These are phyloP conservation scores for Boletus fagicola DNA, from an alignment of 768 basidiomycete species.

Conservation along the genomic window DNA sequence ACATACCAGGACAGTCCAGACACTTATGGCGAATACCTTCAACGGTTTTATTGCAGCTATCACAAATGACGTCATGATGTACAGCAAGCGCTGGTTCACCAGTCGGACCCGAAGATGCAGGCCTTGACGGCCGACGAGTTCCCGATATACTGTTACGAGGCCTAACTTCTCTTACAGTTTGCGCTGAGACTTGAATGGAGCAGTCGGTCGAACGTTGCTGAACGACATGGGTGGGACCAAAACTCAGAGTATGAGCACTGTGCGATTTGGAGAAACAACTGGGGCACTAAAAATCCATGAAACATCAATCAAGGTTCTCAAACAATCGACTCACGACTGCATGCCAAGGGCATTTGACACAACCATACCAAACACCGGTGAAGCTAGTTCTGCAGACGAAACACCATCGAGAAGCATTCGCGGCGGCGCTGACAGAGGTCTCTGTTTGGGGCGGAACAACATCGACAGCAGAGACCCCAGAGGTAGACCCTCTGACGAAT, in stretches of 20 bases:
- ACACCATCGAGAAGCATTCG: conserved; percentile 20
- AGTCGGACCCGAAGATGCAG: not conserved
- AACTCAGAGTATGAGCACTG: conserved; percentile 30
- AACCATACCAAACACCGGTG: conserved; percentile 30
- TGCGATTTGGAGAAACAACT: conserved; percentile 30
- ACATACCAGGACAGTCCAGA: conserved; percentile 66
- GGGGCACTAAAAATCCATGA: conserved; percentile 26
- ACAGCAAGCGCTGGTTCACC: conserved; percentile 24
- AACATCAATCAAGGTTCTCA: not conserved
- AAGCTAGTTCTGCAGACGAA: conserved; percentile 32
- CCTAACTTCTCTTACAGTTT: not conserved
- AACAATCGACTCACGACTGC: conserved; percentile 24
- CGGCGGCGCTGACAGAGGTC: not conserved
- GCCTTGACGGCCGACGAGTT: not conserved
- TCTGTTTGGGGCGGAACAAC: not conserved
- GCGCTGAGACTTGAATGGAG: not conserved
- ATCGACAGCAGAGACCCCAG: not conserved
- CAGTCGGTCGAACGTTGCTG: conserved; percentile 11
- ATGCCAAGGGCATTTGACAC: conserved; percentile 34
- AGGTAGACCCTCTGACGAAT: not conserved
- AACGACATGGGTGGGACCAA: conserved; percentile 32
- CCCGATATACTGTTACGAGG: not conserved
- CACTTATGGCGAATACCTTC: conserved; percentile 78
- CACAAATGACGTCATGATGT: conserved; percentile 63
- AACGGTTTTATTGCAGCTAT: conserved; percentile 56